A percentile compares a stretch with the other conserved stretches of the same genome.
phyloP scores from a whole-genome alignment of 768 basidiomycete genomes.

The Suillus hirtellus region DNA sequence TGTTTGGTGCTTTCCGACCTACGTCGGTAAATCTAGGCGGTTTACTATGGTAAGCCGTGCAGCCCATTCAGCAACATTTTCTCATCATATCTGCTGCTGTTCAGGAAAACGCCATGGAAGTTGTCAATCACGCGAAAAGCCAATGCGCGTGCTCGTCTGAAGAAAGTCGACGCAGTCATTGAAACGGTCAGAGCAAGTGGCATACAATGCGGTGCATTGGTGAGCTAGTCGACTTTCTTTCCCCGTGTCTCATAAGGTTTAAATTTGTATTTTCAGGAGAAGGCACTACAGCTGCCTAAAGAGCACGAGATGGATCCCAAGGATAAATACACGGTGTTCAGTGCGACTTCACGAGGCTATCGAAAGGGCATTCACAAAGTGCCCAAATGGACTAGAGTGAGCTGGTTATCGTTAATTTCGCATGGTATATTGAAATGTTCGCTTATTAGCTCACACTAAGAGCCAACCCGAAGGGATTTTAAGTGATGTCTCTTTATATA shows the following conservation, averaged over 20 bases:
- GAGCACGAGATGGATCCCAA: constrained; percentile 89
- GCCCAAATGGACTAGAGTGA: constrained; percentile 93
- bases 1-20: constrained; percentile 88
- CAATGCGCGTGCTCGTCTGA: constrained; percentile 84
- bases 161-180: constrained; percentile 92
- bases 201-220: constrained; percentile 72
- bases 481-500: constrained; percentile 24
- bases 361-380: constrained; percentile 96
- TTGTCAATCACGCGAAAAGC: constrained; percentile 90
- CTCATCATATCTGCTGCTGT: constrained; percentile 12
- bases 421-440: constrained; percentile 12
- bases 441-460: constrained; percentile 70
- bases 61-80: neutral
- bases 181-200: constrained; percentile 84
- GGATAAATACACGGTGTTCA: constrained; percentile 96
- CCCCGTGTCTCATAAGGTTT: neutral
- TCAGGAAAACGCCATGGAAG: constrained; percentile 94
- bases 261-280: constrained; percentile 44
- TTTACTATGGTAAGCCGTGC: constrained; percentile 72
- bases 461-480: constrained; percentile 92
- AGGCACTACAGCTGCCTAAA: constrained; percentile 83
- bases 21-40: constrained; percentile 68
- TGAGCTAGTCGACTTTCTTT: constrained; percentile 39
- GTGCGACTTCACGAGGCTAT: constrained; percentile 67
- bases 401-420: constrained; percentile 26